Evolutionary conservation across 768 basidiomycete species (phyloP).

Genomic region (Leccinum variicolor): DNA sequence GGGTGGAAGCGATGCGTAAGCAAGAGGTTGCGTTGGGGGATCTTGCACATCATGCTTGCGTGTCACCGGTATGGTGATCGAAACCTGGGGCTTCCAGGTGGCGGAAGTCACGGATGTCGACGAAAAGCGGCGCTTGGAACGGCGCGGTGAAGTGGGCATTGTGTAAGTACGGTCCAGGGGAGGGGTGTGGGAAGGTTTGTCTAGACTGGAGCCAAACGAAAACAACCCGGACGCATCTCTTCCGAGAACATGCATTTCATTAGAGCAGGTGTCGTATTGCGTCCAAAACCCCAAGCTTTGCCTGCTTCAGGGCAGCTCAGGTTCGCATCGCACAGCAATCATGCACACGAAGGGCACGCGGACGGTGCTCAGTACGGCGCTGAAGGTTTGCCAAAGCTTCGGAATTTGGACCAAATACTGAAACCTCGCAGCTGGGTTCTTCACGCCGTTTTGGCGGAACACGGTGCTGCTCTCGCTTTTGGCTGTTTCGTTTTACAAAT

Average conservation of each 20-base stretch:
- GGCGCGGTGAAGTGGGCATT: slow-evolving; percentile 34
- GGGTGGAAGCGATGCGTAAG: slow-evolving; percentile 72
- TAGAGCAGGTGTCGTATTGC: slow-evolving; percentile 36
- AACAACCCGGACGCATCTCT: not conserved
- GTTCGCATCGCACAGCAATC: slow-evolving; percentile 41
- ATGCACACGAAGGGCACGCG: slow-evolving; percentile 38
- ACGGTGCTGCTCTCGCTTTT: slow-evolving; percentile 49
- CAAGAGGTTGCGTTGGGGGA: slow-evolving; percentile 35
- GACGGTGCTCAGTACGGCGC: slow-evolving; percentile 45
- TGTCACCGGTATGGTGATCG: slow-evolving; percentile 8
- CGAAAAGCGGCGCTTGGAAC: slow-evolving; percentile 32
- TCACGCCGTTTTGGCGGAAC: slow-evolving; percentile 65
- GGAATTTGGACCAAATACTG: slow-evolving; percentile 1
- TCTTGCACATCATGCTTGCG: slow-evolving; percentile 17
- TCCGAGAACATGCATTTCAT: slow-evolving; percentile 29
- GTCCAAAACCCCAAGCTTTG: slow-evolving; percentile 29
- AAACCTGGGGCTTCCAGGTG: slow-evolving; percentile 21
- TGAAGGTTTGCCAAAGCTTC: slow-evolving; percentile 51
- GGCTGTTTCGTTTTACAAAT: slow-evolving; percentile 60
- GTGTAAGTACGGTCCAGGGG: not conserved
- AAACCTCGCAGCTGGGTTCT: slow-evolving; percentile 44
- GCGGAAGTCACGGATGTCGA: slow-evolving; percentile 23
- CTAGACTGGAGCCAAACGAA: not conserved
- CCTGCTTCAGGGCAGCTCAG: slow-evolving; percentile 37
- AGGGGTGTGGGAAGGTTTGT: slow-evolving; percentile 18